Base-by-base conservation (phyloP, 2,329 filamentous ascomycete genomes). In the Simplicillium aogashimaense region DNA sequence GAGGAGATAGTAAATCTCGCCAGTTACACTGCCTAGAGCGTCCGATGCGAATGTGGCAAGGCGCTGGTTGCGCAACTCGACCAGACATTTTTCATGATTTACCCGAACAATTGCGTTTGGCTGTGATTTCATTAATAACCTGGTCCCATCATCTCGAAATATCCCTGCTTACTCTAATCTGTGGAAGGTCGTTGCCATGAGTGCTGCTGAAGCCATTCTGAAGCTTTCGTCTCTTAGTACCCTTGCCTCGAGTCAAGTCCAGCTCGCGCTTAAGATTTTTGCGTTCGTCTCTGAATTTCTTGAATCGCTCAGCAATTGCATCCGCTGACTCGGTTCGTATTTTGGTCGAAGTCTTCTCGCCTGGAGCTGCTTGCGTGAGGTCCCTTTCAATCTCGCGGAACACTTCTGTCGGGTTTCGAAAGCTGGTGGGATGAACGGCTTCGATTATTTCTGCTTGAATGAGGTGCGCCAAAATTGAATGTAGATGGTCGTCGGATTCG, bases 71-170 rank as follows among this genome's bases (percentile, higher is more conserved):
- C 90, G 85, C 46, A 95, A 69, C 37, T 85, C 80, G 9, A 95
- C 85, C 7, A 82, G 69, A 43, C 87, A 86, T 58, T 90, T 94
- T 41, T 89, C 83, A 53, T 86, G 82, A 55, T 95, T 95, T 40
- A 95, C 69, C 20, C 82, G 78, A 37, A 97, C 68, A 29, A 89
- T 72, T 47, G 88, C 68, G 43, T 83, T 75, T 37, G 78, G 74
- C 81, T 94, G 54, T 2, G 42, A 33, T 34, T 20, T 38, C 15
- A 50, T 60, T 50, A 64, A 55, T 13, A n/a, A 33, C 17, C n/a
- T 8, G n/a, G 13, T 17, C 12, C 18, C n/a, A 7, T 11, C 10
- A n/a, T 11, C 16, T 12, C 25, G 14, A 4, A 36, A 20, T 2
- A 25, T 9, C 20, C 9, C 9, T 5, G 20, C 20, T 25, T 25